Conservation (phyloP, 257 asterid genomes). For the Gentiana straminea region DNA sequence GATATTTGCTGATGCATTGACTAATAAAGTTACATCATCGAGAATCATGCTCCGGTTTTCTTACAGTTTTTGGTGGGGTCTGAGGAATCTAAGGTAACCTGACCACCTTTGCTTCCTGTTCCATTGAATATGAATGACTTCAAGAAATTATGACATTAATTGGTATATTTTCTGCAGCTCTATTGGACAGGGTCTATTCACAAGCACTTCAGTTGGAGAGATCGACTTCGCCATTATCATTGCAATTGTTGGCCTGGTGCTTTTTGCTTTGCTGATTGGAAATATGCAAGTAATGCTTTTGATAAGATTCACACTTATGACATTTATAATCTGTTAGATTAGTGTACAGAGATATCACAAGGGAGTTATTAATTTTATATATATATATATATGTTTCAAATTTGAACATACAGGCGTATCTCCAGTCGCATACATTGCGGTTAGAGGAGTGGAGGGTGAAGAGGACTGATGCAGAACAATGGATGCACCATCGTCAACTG, state of each 20-base stretch:
- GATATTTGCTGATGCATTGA: slow-evolving; percentile 39
- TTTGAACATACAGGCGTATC: slow-evolving; percentile 26
- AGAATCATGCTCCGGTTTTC: slow-evolving; percentile 32
- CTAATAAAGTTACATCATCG: slow-evolving; percentile 21
- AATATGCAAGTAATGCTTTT: slow-evolving; percentile 57
- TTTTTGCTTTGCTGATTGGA: slow-evolving; percentile 61
- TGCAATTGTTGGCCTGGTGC: slow-evolving; percentile 59
- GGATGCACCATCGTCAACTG: slow-evolving; percentile 70
- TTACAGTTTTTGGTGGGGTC: slow-evolving; percentile 75
- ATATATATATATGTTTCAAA: no score
- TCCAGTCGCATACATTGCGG: slow-evolving; percentile 46
- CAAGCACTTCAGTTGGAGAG: slow-evolving; percentile 49
- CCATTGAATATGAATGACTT: no score
- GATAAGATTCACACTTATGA: no score
- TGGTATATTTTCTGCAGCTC: slow-evolving; percentile 35
- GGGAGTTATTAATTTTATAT: no score
- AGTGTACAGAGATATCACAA: no score
- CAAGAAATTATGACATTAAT: neutral
- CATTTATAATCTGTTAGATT: no score
- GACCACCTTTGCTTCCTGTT: no score
- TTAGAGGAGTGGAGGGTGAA: slow-evolving; percentile 71
- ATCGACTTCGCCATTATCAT: slow-evolving; percentile 46
- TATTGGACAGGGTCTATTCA: slow-evolving; percentile 50
- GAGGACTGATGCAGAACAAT: slow-evolving; percentile 52
- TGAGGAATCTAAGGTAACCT: slow-evolving; percentile 43